Evolutionary conservation across 345 rosid genomes (phyloP).

Genomic region (Euphorbia peplus): DNA sequence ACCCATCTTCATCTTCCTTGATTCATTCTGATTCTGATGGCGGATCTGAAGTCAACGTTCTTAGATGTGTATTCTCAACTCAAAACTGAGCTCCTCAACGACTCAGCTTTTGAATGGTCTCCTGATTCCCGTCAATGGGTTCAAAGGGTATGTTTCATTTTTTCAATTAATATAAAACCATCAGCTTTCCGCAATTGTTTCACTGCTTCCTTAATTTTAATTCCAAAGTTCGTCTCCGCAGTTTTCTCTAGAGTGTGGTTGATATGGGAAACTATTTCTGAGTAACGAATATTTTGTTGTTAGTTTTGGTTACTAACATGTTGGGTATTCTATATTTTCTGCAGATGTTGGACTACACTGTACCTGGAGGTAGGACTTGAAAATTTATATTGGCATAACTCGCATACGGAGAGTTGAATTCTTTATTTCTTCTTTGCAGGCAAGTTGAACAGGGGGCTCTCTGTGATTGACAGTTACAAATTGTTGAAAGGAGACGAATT

Average conservation of each 20-base stretch:
- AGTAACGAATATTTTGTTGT: background rate
- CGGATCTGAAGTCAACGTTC: conserved; percentile 73
- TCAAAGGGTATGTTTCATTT: conserved; percentile 42
- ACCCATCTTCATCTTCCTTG: background rate
- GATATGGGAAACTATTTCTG: background rate
- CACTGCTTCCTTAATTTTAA: background rate
- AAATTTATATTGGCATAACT: background rate
- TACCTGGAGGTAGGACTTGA: conserved; percentile 64
- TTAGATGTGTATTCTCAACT: conserved; percentile 49
- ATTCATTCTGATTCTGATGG: conserved; percentile 33
- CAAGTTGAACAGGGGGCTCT: conserved; percentile 88
- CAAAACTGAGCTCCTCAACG: conserved; percentile 71
- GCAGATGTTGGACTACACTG: conserved; percentile 95
- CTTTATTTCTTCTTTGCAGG: conserved; percentile 41
- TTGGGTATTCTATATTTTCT: conserved; percentile 11
- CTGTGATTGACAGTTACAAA: conserved; percentile 77
- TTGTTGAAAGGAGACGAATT: conserved; percentile 59
- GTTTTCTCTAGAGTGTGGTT: background rate
- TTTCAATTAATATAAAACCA: too few relatives aligned
- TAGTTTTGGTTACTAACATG: conserved; percentile 6
- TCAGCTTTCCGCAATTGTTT: background rate
- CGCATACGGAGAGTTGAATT: background rate
- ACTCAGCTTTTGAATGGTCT: conserved; percentile 79
- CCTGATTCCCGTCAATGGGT: conserved; percentile 82
- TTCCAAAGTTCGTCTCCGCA: background rate